Percentiles rank a stretch among this genome's conserved stretches.
These are phyloP conservation scores for Plasmodium inui DNA, from an alignment of 169 alveolate genomes.

Conservation along the genomic window DNA sequence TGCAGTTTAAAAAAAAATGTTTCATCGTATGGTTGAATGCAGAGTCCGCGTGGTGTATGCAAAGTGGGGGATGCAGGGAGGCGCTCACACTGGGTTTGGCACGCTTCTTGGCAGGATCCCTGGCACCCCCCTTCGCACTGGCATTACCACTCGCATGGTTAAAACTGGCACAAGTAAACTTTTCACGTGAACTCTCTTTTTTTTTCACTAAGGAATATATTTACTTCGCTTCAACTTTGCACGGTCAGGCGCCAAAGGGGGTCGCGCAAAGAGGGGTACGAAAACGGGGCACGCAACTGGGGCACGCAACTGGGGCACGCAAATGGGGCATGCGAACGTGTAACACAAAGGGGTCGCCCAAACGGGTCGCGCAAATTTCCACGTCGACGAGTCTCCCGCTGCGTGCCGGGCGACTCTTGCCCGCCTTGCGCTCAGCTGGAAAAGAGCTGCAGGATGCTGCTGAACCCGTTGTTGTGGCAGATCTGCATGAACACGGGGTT, in stretches of 20 bases:
- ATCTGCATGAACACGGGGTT: slow-evolving; percentile 45
- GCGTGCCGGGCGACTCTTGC: background rate
- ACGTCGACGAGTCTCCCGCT: no score
- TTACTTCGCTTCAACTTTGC: background rate
- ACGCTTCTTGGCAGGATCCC: background rate
- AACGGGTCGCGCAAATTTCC: background rate
- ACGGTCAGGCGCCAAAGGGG: no score
- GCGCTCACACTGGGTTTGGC: background rate
- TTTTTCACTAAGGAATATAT: background rate
- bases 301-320: background rate
- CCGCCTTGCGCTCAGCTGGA: background rate
- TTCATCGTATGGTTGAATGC: slow-evolving; percentile 8
- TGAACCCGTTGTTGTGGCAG: slow-evolving; percentile 21
- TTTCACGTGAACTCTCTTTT: background rate
- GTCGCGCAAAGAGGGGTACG: no score
- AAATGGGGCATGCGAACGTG: background rate
- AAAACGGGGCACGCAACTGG: background rate
- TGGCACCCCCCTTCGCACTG: no score
- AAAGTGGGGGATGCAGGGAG: background rate
- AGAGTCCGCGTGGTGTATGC: background rate
- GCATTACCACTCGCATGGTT: background rate
- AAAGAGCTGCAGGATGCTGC: slow-evolving; percentile 31
- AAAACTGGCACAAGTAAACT: background rate
- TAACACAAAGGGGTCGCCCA: background rate
- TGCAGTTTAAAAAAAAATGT: background rate